Conservation (phyloP, 345 rosid genomes). For the Boechera retrofracta region DNA sequence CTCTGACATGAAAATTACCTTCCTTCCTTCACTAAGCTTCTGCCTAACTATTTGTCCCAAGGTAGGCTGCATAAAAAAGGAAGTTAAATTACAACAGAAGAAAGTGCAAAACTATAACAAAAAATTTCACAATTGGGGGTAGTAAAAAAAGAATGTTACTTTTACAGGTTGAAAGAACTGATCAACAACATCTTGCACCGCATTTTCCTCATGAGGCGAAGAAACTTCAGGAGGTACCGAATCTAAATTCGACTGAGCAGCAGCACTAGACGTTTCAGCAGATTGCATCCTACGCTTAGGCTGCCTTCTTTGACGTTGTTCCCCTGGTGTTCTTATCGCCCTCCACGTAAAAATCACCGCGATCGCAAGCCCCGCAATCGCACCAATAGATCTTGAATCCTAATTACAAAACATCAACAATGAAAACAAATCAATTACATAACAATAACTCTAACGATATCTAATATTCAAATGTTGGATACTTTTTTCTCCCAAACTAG, state of each 20-base stretch:
- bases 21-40: constrained; percentile 90
- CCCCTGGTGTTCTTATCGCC: constrained; percentile 70
- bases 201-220: constrained; percentile 63
- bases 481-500: not conserved
- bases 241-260: constrained; percentile 55
- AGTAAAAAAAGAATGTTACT: constrained; percentile 45
- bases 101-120: not conserved
- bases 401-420: constrained; percentile 36
- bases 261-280: constrained; percentile 52
- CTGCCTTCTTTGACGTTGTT: constrained; percentile 66
- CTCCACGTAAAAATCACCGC: constrained; percentile 89
- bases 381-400: constrained; percentile 93
- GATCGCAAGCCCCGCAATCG: constrained; percentile 93
- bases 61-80: constrained; percentile 59
- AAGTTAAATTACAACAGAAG: not conserved
- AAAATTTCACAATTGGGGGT: not conserved
- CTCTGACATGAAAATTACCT: constrained; percentile 50
- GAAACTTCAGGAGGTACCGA: constrained; percentile 51
- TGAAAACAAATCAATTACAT: constrained; percentile 1
- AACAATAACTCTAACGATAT: not conserved
- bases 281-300: constrained; percentile 70
- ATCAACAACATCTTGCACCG: constrained; percentile 72
- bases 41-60: constrained; percentile 86
- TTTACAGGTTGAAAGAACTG: constrained; percentile 84
- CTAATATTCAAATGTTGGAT: not conserved